A percentile compares a stretch with the other conserved stretches of the same genome.
phyloP scores from a whole-genome alignment of 768 basidiomycete species.

The Nevesoporus exiguus region DNA sequence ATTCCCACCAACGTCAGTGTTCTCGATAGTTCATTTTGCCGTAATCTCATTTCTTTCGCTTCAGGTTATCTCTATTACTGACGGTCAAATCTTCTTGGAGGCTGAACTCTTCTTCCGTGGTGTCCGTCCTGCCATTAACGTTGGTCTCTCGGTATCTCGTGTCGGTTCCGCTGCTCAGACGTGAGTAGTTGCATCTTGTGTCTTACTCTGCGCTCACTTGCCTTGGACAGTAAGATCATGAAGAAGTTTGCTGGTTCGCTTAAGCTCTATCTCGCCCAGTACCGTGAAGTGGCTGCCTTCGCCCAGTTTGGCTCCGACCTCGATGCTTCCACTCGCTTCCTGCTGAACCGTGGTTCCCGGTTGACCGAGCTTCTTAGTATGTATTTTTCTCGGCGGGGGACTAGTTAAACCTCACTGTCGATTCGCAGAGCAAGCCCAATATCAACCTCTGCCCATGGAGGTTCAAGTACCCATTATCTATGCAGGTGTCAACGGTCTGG shows the following conservation, averaged over 20 bases:
- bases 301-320: constrained; percentile 99
- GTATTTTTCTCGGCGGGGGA: constrained; percentile 18
- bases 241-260: constrained; percentile 99
- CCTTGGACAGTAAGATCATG: constrained; percentile 81
- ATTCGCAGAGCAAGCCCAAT: constrained; percentile 90
- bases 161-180: constrained; percentile 99
- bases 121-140: constrained; percentile 99
- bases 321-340: constrained; percentile 98
- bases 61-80: constrained; percentile 99
- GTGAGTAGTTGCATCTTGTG: constrained; percentile 45
- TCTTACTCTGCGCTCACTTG: not conserved
- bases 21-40: not conserved
- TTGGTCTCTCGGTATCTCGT: constrained; percentile 99
- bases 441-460: constrained; percentile 92
- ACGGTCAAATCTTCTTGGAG: constrained; percentile 99
- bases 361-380: constrained; percentile 92
- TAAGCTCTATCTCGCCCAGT: constrained; percentile 99
- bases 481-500: constrained; percentile 99
- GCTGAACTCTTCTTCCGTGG: constrained; percentile 99
- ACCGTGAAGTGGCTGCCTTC: constrained; percentile 99
- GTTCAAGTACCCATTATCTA: constrained; percentile 98
- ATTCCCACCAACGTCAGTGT: constrained; percentile 83
- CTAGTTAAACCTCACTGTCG: constrained; percentile 11
- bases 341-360: constrained; percentile 96
- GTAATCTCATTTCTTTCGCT: constrained; percentile 2